Base-by-base conservation (phyloP, 2,329 filamentous ascomycete species). In the Ceratocystiopsis sp. region DNA sequence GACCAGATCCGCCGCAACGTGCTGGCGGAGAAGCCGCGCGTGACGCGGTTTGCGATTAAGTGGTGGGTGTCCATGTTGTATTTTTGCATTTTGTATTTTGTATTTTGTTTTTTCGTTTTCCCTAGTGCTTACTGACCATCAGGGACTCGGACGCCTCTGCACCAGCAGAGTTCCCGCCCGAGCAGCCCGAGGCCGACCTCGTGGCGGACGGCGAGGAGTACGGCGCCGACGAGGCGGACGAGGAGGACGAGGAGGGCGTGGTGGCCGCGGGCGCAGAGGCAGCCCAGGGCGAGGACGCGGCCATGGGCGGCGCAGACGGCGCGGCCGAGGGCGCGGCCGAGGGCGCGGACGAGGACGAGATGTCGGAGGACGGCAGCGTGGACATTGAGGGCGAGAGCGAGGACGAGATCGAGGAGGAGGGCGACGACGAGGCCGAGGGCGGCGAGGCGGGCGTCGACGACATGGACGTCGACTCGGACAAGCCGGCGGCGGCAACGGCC, bases 111-210 rank as follows among this genome's bases (percentile, higher is more conserved):
- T 34, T 41, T 5, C n/a, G 21, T 37, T 38, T 2, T 18, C 12
- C 25, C 7, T 38, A 37, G n/a, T n/a, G n/a, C 43, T 45, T 42
- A 46, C 41, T 11, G 7, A 33, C 33, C 16, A 41, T 42, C 50
- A 95, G 87, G 87, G 91, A 98, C 58, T 91, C 84, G n/a, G 91
- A 98, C 57, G 89, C 87, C 51, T 91, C 86, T 59, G 91, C 91
- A 29, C 91, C 91, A 3, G 79, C 91, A 50, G 89, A 98, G 63
- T 98, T 84, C 61, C 91, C 91, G 29, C 93, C 91, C 48, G 91
- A 98, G 60, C 91, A 98, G 65, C 91, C 91, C 37, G 91, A 98
- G 60, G 91, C 87, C 42, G 93, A 98, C 57, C 71, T 80, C 38
- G 71, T 75, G 42, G 81, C 81, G 37, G 89, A 95, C 53, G 91